phyloP scores from a whole-genome alignment of 2,329 filamentous ascomycete genomes.

The Phialemoniopsis sp. region DNA sequence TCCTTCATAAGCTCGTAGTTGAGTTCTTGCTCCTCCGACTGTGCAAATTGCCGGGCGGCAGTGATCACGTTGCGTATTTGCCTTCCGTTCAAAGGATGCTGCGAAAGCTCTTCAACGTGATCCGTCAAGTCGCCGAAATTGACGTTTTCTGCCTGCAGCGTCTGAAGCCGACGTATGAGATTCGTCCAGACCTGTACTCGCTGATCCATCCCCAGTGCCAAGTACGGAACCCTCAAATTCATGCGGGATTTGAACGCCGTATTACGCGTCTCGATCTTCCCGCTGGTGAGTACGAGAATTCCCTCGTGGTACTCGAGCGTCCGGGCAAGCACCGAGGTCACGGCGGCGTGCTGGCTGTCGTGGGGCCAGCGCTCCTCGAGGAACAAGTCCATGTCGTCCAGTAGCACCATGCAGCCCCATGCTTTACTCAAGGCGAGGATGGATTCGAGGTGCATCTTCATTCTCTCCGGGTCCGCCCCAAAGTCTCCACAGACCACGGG shows the following conservation, averaged over 20 bases:
- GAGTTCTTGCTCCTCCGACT: too few relatives aligned
- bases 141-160: too few relatives aligned
- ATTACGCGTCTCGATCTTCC: constrained; percentile 27
- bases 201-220: constrained; percentile 13
- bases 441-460: constrained; percentile 22
- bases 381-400: constrained; percentile 35
- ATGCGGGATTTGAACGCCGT: constrained; percentile 30
- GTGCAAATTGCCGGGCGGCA: too few relatives aligned
- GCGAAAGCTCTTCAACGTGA: too few relatives aligned
- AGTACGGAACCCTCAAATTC: constrained; percentile 25
- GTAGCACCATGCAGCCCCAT: constrained; percentile 24
- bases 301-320: constrained; percentile 28
- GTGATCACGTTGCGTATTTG: too few relatives aligned
- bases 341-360: constrained; percentile 26
- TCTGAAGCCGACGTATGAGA: constrained; percentile 10
- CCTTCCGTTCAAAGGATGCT: too few relatives aligned
- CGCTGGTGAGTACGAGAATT: constrained; percentile 29
- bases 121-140: too few relatives aligned
- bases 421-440: constrained; percentile 15
- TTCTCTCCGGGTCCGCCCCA: constrained; percentile 18
- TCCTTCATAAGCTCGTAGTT: too few relatives aligned
- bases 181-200: constrained; percentile 22
- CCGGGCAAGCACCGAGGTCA: constrained; percentile 31
- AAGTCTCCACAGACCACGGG: constrained; percentile 31
- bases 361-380: constrained; percentile 22